Evolutionary conservation across 192 early-diverging fungal genomes (phyloP).

Genomic region (Chytriomyces hyalinus): DNA sequence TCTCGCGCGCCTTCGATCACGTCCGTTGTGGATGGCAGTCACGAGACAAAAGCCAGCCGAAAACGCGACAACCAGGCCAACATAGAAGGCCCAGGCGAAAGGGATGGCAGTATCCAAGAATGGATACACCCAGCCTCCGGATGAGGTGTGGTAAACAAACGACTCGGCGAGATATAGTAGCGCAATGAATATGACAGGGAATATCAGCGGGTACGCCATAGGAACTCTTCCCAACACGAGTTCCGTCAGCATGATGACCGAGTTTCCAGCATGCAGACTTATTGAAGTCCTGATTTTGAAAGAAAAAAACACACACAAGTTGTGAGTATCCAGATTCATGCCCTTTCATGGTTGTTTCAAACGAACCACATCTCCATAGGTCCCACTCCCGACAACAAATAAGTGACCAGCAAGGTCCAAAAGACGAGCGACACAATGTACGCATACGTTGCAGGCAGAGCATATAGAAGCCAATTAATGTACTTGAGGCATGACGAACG

Average conservation of each 20-base stretch:
- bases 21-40: too few species aligned
- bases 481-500: conserved; percentile 9
- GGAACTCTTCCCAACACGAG: conserved; percentile 37
- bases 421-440: conserved; percentile 40
- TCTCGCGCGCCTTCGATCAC: too few species aligned
- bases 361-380: neutral
- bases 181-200: neutral
- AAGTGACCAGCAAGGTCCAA: conserved; percentile 35
- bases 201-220: conserved; percentile 25
- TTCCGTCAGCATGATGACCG: conserved; percentile 38
- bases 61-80: conserved; percentile 33
- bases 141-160: conserved; percentile 31
- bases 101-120: conserved; percentile 43
- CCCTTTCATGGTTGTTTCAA: too few species aligned
- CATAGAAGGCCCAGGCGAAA: conserved; percentile 33
- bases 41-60: conserved; percentile 26
- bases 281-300: neutral
- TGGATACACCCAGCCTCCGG: conserved; percentile 46
- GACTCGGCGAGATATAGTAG: conserved; percentile 37
- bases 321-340: neutral
- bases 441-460: conserved; percentile 37
- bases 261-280: conserved; percentile 37
- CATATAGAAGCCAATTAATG: conserved; percentile 42
- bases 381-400: neutral
- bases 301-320: neutral